Conservation (phyloP, 352 stramenopile species). For the Pythium sukuiense region DNA sequence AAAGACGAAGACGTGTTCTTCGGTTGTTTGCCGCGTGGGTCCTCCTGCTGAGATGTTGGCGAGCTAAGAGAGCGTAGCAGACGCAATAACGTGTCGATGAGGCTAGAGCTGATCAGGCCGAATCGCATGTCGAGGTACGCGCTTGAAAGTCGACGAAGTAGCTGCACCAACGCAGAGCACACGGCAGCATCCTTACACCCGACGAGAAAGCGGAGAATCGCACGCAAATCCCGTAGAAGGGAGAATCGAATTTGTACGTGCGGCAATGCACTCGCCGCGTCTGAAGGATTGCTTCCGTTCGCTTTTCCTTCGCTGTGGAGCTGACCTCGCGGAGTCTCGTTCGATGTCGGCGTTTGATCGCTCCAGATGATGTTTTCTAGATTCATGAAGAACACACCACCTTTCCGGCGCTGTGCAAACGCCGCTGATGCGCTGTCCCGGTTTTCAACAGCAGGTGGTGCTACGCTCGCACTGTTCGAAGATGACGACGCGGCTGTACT, state of each 20-base stretch:
- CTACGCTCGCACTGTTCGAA: not conserved
- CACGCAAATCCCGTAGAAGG: slow-evolving; percentile 63
- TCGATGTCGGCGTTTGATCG: slow-evolving; percentile 39
- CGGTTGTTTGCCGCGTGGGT: not conserved
- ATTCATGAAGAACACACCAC: slow-evolving; percentile 74
- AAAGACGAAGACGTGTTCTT: not conserved
- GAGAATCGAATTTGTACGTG: slow-evolving; percentile 72
- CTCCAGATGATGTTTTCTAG: slow-evolving; percentile 85
- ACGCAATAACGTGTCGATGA: slow-evolving; percentile 69
- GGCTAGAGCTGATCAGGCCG: slow-evolving; percentile 72
- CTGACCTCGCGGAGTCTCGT: slow-evolving; percentile 20
- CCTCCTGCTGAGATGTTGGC: slow-evolving; percentile 13
- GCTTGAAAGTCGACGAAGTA: slow-evolving; percentile 58
- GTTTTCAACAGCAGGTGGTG: slow-evolving; percentile 7
- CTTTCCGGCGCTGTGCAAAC: slow-evolving; percentile 31
- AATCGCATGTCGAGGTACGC: slow-evolving; percentile 78
- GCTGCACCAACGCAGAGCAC: slow-evolving; percentile 47
- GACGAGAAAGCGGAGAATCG: slow-evolving; percentile 63
- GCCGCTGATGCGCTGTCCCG: slow-evolving; percentile 9
- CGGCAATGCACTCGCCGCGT: slow-evolving; percentile 33
- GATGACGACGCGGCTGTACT: not conserved
- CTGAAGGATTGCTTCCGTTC: not conserved
- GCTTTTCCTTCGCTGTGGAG: slow-evolving; percentile 15
- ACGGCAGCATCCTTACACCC: slow-evolving; percentile 54
- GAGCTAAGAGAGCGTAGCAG: slow-evolving; percentile 35